A percentile compares a stretch with the other conserved stretches of the same genome.
Conservation (phyloP, 2,329 filamentous ascomycete species). For the Fonsecaea monophora region DNA sequence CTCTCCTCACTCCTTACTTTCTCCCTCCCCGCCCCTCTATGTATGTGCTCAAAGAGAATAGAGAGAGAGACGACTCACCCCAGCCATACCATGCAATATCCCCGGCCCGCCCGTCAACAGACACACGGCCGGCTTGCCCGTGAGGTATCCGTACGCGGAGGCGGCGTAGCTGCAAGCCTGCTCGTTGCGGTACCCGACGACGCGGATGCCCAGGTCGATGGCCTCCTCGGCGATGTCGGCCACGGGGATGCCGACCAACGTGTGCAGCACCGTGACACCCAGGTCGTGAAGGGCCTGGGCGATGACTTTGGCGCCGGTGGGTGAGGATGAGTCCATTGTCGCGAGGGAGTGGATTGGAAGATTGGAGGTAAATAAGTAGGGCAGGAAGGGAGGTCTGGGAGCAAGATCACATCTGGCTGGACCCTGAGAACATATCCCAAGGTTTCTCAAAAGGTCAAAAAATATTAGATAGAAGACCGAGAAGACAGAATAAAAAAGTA, state of each 20-base stretch:
- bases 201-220: conserved; percentile 63
- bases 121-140: conserved; percentile 62
- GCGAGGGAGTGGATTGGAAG: too few species aligned
- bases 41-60: background rate
- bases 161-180: conserved; percentile 66
- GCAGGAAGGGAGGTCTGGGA: too few species aligned
- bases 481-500: too few species aligned
- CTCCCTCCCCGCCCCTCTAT: background rate
- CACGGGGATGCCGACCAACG: conserved; percentile 62
- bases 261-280: conserved; percentile 60
- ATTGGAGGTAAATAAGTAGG: too few species aligned
- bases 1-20: background rate
- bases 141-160: conserved; percentile 65
- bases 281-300: conserved; percentile 58
- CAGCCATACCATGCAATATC: conserved; percentile 64
- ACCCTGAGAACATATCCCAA: too few species aligned
- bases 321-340: conserved; percentile 16
- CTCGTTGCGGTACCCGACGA: conserved; percentile 66
- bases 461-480: too few species aligned
- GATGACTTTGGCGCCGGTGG: conserved; percentile 55
- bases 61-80: conserved; percentile 48
- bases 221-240: conserved; percentile 65
- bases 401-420: too few species aligned
- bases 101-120: conserved; percentile 66
- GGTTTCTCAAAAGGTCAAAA: too few species aligned